Evolutionary conservation across 805 yeast genomes (phyloP).

Genomic region (Ogataea neopini): DNA sequence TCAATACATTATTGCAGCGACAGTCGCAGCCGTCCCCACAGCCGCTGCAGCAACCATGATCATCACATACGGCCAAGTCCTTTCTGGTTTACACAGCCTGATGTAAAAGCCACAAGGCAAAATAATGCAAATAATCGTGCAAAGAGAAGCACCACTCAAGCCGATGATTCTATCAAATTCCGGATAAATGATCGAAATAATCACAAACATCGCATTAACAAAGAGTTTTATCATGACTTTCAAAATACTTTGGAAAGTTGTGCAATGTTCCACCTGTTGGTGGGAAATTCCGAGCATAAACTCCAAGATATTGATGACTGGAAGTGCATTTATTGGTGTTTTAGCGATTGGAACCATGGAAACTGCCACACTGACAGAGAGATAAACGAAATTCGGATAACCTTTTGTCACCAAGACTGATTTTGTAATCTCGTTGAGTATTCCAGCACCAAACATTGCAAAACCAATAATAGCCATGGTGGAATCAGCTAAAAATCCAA

Average conservation of each 20-base stretch:
- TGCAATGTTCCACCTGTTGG: slow-evolving; percentile 24
- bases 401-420: slow-evolving; percentile 66
- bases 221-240: slow-evolving; percentile 40
- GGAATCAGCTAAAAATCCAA: slow-evolving; percentile 60
- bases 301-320: slow-evolving; percentile 79
- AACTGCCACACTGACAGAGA: slow-evolving; percentile 64
- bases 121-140: slow-evolving; percentile 77
- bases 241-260: slow-evolving; percentile 12
- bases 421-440: slow-evolving; percentile 75
- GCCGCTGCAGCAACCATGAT: slow-evolving; percentile 49
- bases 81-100: slow-evolving; percentile 52
- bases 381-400: slow-evolving; percentile 62
- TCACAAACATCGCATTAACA: slow-evolving; percentile 65
- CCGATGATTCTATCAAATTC: slow-evolving; percentile 85
- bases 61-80: slow-evolving; percentile 42
- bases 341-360: slow-evolving; percentile 83
- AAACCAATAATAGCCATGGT: slow-evolving; percentile 66
- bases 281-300: slow-evolving; percentile 35
- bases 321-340: slow-evolving; percentile 83
- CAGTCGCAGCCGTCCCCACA: slow-evolving; percentile 61
- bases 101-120: slow-evolving; percentile 78
- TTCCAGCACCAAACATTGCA: slow-evolving; percentile 74
- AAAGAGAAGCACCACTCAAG: slow-evolving; percentile 78
- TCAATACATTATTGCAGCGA: slow-evolving; percentile 42
- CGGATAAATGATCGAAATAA: slow-evolving; percentile 71